These are phyloP conservation scores for Diplodia intermedia DNA, from an alignment of 2,329 filamentous ascomycete species.

Conservation along the genomic window DNA sequence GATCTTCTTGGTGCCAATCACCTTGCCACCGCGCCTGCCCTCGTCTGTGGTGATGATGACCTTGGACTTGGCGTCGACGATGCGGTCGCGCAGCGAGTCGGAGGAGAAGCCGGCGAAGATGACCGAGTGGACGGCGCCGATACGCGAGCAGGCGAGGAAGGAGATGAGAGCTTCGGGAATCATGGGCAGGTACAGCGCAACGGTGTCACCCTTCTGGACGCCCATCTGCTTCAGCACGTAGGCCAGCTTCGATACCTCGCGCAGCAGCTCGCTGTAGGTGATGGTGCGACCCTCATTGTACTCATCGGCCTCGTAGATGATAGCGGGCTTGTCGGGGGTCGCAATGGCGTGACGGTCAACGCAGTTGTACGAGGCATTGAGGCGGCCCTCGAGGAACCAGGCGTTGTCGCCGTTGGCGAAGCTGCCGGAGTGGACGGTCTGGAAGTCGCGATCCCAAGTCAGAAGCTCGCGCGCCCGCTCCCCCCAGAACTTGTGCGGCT, in stretches of 20 bases:
- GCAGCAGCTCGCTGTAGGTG: conserved; percentile 90
- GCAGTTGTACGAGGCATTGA: conserved; percentile 98
- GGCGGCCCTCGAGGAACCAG: conserved; percentile 92
- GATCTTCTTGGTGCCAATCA: conserved; percentile 98
- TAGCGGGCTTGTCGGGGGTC: conserved; percentile 89
- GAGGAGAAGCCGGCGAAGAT: conserved; percentile 98
- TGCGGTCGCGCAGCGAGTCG: conserved; percentile 93
- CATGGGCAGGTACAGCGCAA: conserved; percentile 98
- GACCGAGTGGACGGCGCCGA: conserved; percentile 95
- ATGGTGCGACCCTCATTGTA: conserved; percentile 83
- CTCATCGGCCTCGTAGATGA: conserved; percentile 99
- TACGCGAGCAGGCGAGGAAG: conserved; percentile 87
- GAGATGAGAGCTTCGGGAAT: conserved; percentile 94
- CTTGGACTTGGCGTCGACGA: conserved; percentile 87
- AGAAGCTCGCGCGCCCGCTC: conserved; percentile 85
- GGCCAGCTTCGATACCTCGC: conserved; percentile 86
- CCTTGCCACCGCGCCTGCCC: conserved; percentile 95
- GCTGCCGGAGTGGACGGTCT: conserved; percentile 82
- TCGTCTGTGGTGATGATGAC: conserved; percentile 97
- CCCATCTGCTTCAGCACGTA: conserved; percentile 94
- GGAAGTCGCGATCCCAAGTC: conserved; percentile 88
- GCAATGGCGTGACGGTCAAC: conserved; percentile 96
- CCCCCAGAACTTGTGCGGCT: conserved; percentile 91
- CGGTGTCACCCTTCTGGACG: conserved; percentile 95
- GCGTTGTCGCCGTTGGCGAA: conserved; percentile 82